A percentile compares a stretch with the other conserved stretches of the same genome.
These are phyloP conservation scores for Talaromyces sp. DNA, from an alignment of 2,329 filamentous ascomycete species.

Conservation along the genomic window DNA sequence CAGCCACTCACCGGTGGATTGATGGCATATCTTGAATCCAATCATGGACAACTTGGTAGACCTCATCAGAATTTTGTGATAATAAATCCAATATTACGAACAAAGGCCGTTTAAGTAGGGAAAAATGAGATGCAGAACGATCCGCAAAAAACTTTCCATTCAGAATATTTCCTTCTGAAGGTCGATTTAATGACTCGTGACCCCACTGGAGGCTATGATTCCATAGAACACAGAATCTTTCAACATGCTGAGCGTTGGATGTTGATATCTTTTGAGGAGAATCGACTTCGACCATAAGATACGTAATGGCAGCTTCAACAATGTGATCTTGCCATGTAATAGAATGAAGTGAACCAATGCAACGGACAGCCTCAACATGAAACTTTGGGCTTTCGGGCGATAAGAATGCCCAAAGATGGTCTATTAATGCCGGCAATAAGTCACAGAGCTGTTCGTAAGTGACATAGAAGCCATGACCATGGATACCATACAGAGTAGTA, in stretches of 20 bases:
- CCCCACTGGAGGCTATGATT: constrained; percentile 42
- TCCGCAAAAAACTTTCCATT: constrained; percentile 20
- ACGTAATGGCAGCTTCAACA: constrained; percentile 74
- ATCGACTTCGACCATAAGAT: constrained; percentile 59
- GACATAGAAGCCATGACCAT: constrained; percentile 35
- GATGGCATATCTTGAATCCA: constrained; percentile 67
- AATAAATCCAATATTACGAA: constrained; percentile 79
- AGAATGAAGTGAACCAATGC: constrained; percentile 80
- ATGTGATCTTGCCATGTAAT: constrained; percentile 66
- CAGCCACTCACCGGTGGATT: constrained; percentile 47
- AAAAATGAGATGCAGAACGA: constrained; percentile 39
- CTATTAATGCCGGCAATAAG: constrained; percentile 66
- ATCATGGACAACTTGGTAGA: constrained; percentile 71
- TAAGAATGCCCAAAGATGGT: constrained; percentile 73
- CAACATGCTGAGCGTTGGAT: constrained; percentile 35
- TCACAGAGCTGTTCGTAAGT: constrained; percentile 51
- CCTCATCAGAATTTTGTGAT: constrained; percentile 66
- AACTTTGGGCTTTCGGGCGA: constrained; percentile 83
- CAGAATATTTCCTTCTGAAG: constrained; percentile 23
- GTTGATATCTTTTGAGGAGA: constrained; percentile 26
- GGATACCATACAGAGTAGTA: constrained; percentile 37
- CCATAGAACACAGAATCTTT: constrained; percentile 43
- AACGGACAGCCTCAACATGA: constrained; percentile 86
- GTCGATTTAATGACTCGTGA: constrained; percentile 36
- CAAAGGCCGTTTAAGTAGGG: constrained; percentile 75